Evolutionary conservation across 306 rosid species (phyloP).

Genomic region (Albizia julibrissin): DNA sequence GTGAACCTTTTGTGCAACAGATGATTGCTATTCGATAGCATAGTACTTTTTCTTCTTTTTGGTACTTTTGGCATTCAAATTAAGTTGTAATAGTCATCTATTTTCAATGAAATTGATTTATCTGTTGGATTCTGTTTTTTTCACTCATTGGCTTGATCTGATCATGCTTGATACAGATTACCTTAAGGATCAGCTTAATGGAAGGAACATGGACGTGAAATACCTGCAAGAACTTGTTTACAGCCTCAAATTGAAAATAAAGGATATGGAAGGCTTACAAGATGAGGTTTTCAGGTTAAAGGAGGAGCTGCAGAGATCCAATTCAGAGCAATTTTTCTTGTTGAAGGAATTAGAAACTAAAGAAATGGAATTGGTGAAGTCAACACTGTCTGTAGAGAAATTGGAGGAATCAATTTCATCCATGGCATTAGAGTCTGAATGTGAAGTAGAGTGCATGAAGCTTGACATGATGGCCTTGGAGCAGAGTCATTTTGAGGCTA

Average conservation of each 20-base stretch:
- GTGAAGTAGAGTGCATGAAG: constrained; percentile 89
- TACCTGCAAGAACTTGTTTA: constrained; percentile 53
- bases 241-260: constrained; percentile 59
- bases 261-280: constrained; percentile 54
- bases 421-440: constrained; percentile 77
- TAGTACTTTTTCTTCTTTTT: background rate
- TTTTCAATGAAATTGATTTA: constrained; percentile 25
- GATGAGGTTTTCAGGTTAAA: constrained; percentile 54
- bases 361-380: constrained; percentile 61
- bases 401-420: constrained; percentile 73
- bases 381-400: constrained; percentile 58
- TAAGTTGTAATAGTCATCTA: constrained; percentile 14
- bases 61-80: constrained; percentile 17
- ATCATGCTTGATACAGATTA: constrained; percentile 63
- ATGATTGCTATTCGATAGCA: constrained; percentile 9
- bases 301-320: constrained; percentile 59
- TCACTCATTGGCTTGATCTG: constrained; percentile 27
- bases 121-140: constrained; percentile 12
- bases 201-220: constrained; percentile 62
- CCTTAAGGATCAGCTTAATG: constrained; percentile 79
- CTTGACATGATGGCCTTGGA: constrained; percentile 79
- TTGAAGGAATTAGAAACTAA: constrained; percentile 58
- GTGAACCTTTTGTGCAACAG: constrained; percentile 14
- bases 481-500: constrained; percentile 63
- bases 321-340: constrained; percentile 56